Base-by-base conservation (phyloP, 2,329 filamentous ascomycete genomes). In the Neocatenulostroma microsporum region DNA sequence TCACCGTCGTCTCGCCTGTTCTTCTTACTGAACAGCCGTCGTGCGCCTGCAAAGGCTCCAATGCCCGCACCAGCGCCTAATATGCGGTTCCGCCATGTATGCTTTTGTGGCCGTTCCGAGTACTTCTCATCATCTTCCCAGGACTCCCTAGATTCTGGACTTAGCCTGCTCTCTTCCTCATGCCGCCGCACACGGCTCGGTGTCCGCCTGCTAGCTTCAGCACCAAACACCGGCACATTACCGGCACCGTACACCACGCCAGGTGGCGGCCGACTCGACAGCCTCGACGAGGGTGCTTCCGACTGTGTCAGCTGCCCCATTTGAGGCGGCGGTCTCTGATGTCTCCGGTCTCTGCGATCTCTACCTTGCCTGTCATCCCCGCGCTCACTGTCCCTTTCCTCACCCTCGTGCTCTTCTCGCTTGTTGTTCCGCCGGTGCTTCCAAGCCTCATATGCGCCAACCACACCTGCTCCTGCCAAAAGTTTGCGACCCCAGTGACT, bases 11-110 rank as follows among this genome's bases (percentile, higher is more conserved):
- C 70, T 28, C 60, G 40, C 57, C 63, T 53, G 18, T 68, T 67
- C 29, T 73, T 72, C 13, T 64, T 60, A 29, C 45, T 47, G 80
- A 85, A 10, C 76, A 78, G 45, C 74, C 82, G 58, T 55, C 61
- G 55, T 2, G 55, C 44, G 8, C 56, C 48, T 49, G 57, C 41
- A 24, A 56, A 53, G 23, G 55, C 58, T 21, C 63, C 64, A n/a
- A 68, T 53, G 8, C 64, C 66, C 21, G 62, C 67, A 12, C 60
- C 64, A 42, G 60, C 67, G 15, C 64, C 66, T 6, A 70, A 42
- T 4, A 72, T 39, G 8, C 65, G 58, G 37, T 70, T 58, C 18
- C 60, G 57, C 68, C 68, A 71, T 1, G 63, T 64, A 17, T 55
- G 44, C 21, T 55, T 54, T 7, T 40, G 39, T 13, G 18, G n/a